phyloP scores from a whole-genome alignment of 352 stramenopile species.

The Lagenidium giganteum region DNA sequence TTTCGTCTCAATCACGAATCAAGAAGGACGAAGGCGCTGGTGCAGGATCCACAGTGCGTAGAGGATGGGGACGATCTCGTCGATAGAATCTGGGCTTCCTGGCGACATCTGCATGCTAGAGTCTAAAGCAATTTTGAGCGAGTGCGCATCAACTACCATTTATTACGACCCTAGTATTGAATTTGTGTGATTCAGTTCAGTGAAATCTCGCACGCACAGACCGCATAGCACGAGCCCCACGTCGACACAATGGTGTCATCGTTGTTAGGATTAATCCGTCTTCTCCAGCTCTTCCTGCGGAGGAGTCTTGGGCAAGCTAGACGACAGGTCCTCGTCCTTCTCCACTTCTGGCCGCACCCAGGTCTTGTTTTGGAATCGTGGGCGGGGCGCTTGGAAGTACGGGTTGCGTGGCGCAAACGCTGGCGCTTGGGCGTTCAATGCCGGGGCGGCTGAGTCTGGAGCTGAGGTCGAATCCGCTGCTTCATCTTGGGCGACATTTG shows the following conservation, averaged over 20 bases:
- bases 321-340: constrained; percentile 70
- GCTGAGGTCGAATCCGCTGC: constrained; percentile 16
- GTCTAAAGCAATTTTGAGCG: too few species aligned
- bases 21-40: constrained; percentile 6
- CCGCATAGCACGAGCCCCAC: too few species aligned
- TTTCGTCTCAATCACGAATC: constrained; percentile 35
- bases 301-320: constrained; percentile 71
- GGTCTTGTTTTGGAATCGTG: constrained; percentile 86
- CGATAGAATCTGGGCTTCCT: constrained; percentile 24
- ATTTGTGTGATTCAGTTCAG: too few species aligned
- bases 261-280: too few species aligned
- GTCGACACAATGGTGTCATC: too few species aligned
- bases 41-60: constrained; percentile 28
- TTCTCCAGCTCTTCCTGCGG: constrained; percentile 42
- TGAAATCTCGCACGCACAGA: too few species aligned
- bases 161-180: too few species aligned
- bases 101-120: too few species aligned
- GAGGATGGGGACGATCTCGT: constrained; percentile 62
- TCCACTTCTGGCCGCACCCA: constrained; percentile 72
- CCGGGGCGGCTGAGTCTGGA: background rate
- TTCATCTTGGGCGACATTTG: constrained; percentile 51
- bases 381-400: constrained; percentile 60
- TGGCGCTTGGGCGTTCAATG: constrained; percentile 26
- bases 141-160: constrained; percentile 2
- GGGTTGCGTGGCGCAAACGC: constrained; percentile 55